phyloP scores from a whole-genome alignment of 805 yeast genomes.

The Maudiozyma serrabonitensis region DNA sequence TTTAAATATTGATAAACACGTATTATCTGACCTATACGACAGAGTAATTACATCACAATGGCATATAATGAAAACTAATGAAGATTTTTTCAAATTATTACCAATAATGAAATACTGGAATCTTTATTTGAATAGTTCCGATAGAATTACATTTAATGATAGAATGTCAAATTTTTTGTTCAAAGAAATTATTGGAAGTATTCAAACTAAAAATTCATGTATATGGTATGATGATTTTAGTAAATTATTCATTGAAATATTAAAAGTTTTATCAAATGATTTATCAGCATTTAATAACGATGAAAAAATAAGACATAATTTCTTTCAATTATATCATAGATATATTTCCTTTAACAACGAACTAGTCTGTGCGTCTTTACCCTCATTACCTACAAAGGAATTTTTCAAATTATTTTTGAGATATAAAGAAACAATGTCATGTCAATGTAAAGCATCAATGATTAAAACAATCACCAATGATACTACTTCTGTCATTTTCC shows the following conservation, averaged over 20 bases:
- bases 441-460: conserved; percentile 13
- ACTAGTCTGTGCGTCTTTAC: conserved; percentile 12
- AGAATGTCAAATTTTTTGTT: conserved; percentile 9
- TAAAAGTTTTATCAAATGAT: too few species aligned
- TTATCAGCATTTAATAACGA: neutral
- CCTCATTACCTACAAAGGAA: conserved; percentile 5
- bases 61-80: neutral
- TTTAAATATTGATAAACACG: conserved; percentile 6
- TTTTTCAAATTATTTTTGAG: conserved; percentile 6
- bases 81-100: conserved; percentile 17
- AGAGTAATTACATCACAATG: neutral
- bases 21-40: neutral
- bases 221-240: conserved; percentile 7
- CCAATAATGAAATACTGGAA: conserved; percentile 15
- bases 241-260: neutral
- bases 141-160: neutral
- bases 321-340: conserved; percentile 11
- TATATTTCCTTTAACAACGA: conserved; percentile 11
- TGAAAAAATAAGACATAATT: neutral
- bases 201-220: conserved; percentile 6
- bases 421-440: conserved; percentile 5
- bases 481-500: neutral
- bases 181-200: conserved; percentile 15
- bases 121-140: conserved; percentile 4
- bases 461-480: conserved; percentile 7